Conservation (phyloP, 202 grass and related monocot genomes). For the Saccharum hybrid region DNA sequence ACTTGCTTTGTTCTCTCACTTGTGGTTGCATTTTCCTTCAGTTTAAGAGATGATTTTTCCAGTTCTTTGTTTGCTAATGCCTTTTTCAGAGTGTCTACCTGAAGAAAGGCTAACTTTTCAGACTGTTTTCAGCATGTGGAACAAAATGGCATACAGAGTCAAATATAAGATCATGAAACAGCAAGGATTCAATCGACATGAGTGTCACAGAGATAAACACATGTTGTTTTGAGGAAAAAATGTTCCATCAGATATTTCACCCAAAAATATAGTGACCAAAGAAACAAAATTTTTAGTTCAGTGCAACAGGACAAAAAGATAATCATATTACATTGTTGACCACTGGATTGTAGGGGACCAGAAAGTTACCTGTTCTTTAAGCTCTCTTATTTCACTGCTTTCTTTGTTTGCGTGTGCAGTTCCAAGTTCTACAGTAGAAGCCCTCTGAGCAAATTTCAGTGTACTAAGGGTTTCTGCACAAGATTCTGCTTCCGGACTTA, state of each 20-base stretch:
- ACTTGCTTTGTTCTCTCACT: conserved; percentile 56
- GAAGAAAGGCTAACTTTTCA: conserved; percentile 34
- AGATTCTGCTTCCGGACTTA: conserved; percentile 74
- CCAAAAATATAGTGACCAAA: conserved; percentile 26
- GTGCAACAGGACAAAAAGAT: not conserved
- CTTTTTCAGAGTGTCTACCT: conserved; percentile 85
- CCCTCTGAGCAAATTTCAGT: conserved; percentile 91
- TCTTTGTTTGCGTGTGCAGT: conserved; percentile 79
- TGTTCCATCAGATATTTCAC: not conserved
- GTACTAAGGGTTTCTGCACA: conserved; percentile 82
- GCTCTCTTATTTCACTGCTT: conserved; percentile 80
- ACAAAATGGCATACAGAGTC: conserved; percentile 19
- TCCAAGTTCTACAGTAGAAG: conserved; percentile 84
- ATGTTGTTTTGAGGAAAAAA: conserved; percentile 3
- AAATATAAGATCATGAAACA: conserved; percentile 26
- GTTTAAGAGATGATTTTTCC: conserved; percentile 63
- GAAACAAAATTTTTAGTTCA: conserved; percentile 4
- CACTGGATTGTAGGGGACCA: conserved; percentile 18
- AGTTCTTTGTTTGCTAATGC: conserved; percentile 68
- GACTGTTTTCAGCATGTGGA: conserved; percentile 13
- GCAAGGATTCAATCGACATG: conserved; percentile 24
- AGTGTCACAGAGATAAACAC: conserved; percentile 22
- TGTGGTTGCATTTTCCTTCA: conserved; percentile 59
- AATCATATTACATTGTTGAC: not conserved
- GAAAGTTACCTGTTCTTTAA: conserved; percentile 81